Evolutionary conservation across 2,329 filamentous ascomycete species (phyloP).

Genomic region (Magnaporthiopsis incrustans): DNA sequence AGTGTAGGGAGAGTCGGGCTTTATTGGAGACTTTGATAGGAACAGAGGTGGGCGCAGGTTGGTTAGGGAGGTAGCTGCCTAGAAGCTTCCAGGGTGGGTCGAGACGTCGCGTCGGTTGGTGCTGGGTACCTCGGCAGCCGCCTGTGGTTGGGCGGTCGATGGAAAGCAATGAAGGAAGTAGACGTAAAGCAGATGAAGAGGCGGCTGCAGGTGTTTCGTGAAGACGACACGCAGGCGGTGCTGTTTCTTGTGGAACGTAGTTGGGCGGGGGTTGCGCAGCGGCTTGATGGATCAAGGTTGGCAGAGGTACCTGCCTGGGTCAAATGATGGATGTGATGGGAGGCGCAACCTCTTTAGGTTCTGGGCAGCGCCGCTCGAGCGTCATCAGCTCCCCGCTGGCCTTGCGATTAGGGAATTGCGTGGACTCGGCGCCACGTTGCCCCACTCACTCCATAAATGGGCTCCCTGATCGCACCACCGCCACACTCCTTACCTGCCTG

Average conservation of each 20-base stretch:
- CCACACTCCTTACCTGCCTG: neutral
- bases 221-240: neutral
- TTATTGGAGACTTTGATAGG: neutral
- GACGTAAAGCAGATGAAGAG: neutral
- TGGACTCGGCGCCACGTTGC: conserved; percentile 1
- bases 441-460: neutral
- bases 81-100: neutral
- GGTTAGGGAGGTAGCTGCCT: neutral
- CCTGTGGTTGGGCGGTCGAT: neutral
- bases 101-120: neutral
- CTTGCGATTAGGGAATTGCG: neutral
- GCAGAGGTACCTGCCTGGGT: neutral
- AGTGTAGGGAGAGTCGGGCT: neutral
- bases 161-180: neutral
- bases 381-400: neutral
- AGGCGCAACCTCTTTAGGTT: neutral
- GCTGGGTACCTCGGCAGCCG: neutral
- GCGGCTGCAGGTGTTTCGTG: neutral
- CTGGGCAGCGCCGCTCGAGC: neutral
- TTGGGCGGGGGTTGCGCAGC: neutral
- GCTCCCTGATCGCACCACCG: neutral
- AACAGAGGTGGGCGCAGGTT: neutral
- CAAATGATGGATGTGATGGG: neutral
- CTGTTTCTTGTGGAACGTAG: neutral
- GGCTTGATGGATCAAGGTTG: neutral